Conservation (phyloP, 78 protist species). For the Dictyostelium intermedium region DNA sequence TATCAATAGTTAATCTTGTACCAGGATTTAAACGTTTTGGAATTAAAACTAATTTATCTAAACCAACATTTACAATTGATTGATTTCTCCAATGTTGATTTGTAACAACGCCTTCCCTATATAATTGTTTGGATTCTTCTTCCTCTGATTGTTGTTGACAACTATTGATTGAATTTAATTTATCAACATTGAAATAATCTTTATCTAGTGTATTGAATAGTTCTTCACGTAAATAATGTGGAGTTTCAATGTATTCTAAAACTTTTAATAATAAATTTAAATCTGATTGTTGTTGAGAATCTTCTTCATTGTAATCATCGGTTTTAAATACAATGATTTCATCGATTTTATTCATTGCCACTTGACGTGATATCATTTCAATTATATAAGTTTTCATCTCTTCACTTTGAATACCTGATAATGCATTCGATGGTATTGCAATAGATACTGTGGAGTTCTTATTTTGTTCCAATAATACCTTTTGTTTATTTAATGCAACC, state of each 20-base stretch:
- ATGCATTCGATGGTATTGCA: constrained; percentile 42
- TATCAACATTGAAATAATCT: constrained; percentile 37
- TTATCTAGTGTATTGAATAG: not conserved
- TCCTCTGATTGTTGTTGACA: not conserved
- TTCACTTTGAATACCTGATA: constrained; percentile 10
- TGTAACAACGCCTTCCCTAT: constrained; percentile 34
- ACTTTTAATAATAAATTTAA: constrained; percentile 22
- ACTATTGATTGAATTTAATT: constrained; percentile 21
- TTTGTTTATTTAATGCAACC: not conserved
- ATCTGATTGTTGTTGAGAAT: not conserved
- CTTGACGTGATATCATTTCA: constrained; percentile 58
- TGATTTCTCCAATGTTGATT: not conserved
- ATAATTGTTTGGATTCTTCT: not conserved
- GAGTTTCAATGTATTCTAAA: constrained; percentile 56
- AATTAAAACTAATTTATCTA: not conserved
- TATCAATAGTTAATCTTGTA: constrained; percentile 30
- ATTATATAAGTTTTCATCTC: constrained; percentile 64
- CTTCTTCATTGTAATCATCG: not conserved
- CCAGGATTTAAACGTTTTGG: constrained; percentile 33
- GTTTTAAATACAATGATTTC: constrained; percentile 36
- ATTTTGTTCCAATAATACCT: constrained; percentile 9
- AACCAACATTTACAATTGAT: constrained; percentile 43
- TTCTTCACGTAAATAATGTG: constrained; percentile 30
- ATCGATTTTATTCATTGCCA: constrained; percentile 7
- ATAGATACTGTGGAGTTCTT: constrained; percentile 19